Conservation (phyloP, 768 basidiomycete species). For the Chalciporus pseudorubinellus region DNA sequence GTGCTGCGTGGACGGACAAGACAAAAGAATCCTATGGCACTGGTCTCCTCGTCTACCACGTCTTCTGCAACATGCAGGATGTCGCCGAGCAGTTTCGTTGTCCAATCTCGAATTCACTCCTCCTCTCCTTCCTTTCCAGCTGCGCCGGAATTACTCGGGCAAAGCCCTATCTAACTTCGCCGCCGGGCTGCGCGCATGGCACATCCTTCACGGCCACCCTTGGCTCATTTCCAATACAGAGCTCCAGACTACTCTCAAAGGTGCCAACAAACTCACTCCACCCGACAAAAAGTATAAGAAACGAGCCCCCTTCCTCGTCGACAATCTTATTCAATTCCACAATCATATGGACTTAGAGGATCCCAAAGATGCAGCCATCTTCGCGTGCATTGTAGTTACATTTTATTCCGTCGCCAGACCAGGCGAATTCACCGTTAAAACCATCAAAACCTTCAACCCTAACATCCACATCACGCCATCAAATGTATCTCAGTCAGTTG, state of each 20-base stretch:
- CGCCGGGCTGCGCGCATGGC: constrained; percentile 22
- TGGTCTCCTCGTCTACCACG: constrained; percentile 39
- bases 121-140: constrained; percentile 14
- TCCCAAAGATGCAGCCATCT: constrained; percentile 36
- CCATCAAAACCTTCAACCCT: constrained; percentile 31
- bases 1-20: neutral
- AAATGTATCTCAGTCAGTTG: constrained; percentile 27
- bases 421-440: constrained; percentile 14
- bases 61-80: constrained; percentile 32
- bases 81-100: constrained; percentile 6
- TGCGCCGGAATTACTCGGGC: neutral
- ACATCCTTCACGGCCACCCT: constrained; percentile 20
- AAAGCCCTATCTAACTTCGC: constrained; percentile 16
- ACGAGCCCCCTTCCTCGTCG: neutral
- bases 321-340: constrained; percentile 22
- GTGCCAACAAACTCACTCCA: neutral
- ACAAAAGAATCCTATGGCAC: constrained; percentile 34
- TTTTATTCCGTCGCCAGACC: neutral
- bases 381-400: constrained; percentile 23
- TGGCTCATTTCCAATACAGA: constrained; percentile 16
- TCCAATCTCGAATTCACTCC: constrained; percentile 4
- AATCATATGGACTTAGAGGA: constrained; percentile 24
- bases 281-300: neutral
- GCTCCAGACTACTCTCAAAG: constrained; percentile 15
- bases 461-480: constrained; percentile 38